These are phyloP conservation scores for Ophidiomyces ophidiicola DNA, from an alignment of 2,329 filamentous ascomycete genomes.

Conservation along the genomic window DNA sequence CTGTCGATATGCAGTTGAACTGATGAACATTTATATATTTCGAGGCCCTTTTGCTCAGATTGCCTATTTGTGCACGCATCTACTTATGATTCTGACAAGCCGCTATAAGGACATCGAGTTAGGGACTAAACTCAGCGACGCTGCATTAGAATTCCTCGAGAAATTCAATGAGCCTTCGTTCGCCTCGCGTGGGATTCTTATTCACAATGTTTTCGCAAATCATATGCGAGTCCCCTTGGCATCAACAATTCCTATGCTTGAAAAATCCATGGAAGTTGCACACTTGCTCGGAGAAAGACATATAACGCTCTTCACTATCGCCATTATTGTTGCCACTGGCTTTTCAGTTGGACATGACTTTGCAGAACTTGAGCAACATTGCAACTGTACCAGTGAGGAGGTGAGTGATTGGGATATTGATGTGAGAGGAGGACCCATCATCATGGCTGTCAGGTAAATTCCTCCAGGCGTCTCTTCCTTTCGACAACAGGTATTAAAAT, in stretches of 20 bases:
- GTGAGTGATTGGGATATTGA: constrained; percentile 46
- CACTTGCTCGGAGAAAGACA: constrained; percentile 48
- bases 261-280: constrained; percentile 44
- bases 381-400: constrained; percentile 45
- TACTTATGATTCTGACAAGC: constrained; percentile 44
- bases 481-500: no score
- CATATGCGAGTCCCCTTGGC: constrained; percentile 44
- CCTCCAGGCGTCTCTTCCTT: constrained; percentile 11
- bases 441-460: constrained; percentile 39
- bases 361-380: constrained; percentile 46
- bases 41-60: constrained; percentile 46
- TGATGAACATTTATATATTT: constrained; percentile 45
- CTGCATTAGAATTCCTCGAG: constrained; percentile 42
- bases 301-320: constrained; percentile 46
- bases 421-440: constrained; percentile 45
- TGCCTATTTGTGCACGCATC: constrained; percentile 46
- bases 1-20: constrained; percentile 47
- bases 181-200: constrained; percentile 43
- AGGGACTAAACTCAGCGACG: constrained; percentile 42
- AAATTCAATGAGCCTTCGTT: constrained; percentile 44
- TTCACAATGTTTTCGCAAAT: constrained; percentile 50
- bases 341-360: constrained; percentile 48
- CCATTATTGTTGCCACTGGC: constrained; percentile 45
- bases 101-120: constrained; percentile 47
- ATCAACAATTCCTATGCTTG: constrained; percentile 42